Base-by-base conservation (phyloP, 179 eudicot species). In the Beta corolliflora region DNA sequence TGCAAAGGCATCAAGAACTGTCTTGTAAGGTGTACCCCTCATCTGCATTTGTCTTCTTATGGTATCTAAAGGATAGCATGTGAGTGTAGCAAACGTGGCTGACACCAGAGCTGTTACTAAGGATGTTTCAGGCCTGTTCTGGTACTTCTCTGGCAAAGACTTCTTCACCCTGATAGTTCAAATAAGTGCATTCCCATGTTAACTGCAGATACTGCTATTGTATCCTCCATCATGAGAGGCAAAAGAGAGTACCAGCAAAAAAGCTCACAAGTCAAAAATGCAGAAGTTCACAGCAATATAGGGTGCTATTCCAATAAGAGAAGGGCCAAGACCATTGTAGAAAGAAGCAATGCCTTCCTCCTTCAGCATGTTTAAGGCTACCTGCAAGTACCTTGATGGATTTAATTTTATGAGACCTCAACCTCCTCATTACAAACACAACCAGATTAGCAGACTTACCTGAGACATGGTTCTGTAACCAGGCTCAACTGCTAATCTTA, bases 271-370 rank as follows among this genome's bases (percentile, higher is more conserved):
- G 94, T 96, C 96, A 92, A 96, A 96, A 70, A 94, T 86, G 86
- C 98, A 96, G 79, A 96, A 96, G 88, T 96, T 96, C 84, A 96
- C 94, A 83, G 98, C 99, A 87, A 96, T 93, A 81, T 94, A 96
- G 80, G 99, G 99, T 46, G 99, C 99, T 88, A 96, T 94, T 79
- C 97, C 95, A 89, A 96, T 89, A 79, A 96, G 94, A 86, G 99
- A 94, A 81, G 99, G 99, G 66, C 94, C 99, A 60, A 96, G 93
- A 84, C 99, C 99, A 79, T 81, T 94, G 84, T 94, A 96, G 81
- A 96, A 96, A n/a, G 99, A 89, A 14, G 88, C 92, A 73, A 89
- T 36, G 76, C 99, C 99, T 91, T 96, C 99, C 82, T 96, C 99
- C 84, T 86, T 91, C 68, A 94, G 86, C 97, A 96, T 96, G 88